Percentiles rank a stretch among this genome's conserved stretches.
Evolutionary conservation across 2,329 filamentous ascomycete genomes (phyloP).

Genomic region (Pseudogymnoascus sp.): DNA sequence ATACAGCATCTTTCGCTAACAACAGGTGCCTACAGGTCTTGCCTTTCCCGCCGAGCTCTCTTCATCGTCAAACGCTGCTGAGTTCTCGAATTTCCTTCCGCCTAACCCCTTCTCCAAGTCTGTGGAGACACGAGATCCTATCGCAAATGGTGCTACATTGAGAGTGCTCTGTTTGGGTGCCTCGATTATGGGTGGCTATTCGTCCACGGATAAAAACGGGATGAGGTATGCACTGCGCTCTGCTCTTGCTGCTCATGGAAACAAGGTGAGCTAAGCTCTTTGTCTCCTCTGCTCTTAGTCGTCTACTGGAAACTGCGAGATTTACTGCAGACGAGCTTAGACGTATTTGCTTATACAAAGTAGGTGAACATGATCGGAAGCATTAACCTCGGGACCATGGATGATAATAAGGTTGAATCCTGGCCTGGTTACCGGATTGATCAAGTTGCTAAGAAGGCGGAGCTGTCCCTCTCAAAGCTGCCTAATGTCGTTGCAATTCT

Average conservation of each 20-base stretch:
- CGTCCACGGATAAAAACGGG: conserved; percentile 12
- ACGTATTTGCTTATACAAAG: not conserved
- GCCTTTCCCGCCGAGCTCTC: not conserved
- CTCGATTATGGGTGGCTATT: conserved; percentile 13
- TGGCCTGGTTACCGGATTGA: conserved; percentile 12
- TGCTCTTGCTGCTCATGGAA: conserved; percentile 11
- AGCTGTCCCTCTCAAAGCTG: not conserved
- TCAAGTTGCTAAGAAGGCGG: conserved; percentile 10
- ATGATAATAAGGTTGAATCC: conserved; percentile 13
- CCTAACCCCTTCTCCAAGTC: not conserved
- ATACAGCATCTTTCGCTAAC: not conserved
- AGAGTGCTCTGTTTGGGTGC: conserved; percentile 13
- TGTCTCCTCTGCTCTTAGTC: not conserved
- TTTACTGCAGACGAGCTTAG: not conserved
- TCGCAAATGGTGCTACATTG: not conserved
- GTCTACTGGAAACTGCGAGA: not conserved
- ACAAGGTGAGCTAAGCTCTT: conserved; percentile 1
- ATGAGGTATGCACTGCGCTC: conserved; percentile 13
- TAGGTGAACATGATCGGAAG: conserved; percentile 14
- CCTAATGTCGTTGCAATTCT: conserved; percentile 15
- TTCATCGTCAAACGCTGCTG: not conserved
- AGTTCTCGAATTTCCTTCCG: not conserved
- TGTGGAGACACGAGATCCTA: not conserved
- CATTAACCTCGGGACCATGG: conserved; percentile 11
- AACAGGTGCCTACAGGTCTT: not conserved